phyloP scores from a whole-genome alignment of 2,329 filamentous ascomycete species.

The Xylariaceae sp. region DNA sequence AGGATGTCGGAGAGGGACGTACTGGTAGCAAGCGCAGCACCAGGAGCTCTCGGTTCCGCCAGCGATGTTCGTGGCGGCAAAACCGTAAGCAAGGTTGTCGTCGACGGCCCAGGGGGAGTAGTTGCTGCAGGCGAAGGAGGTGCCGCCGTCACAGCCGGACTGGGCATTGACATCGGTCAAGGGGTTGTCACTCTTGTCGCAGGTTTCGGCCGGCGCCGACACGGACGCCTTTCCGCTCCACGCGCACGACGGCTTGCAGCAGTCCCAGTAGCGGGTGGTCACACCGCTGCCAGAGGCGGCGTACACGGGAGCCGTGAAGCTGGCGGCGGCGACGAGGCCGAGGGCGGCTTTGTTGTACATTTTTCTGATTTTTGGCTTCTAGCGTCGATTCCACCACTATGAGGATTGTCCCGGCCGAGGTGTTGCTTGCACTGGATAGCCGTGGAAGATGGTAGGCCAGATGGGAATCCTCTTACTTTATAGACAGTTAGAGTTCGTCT shows the following conservation, averaged over 20 bases:
- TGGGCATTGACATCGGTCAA: constrained; percentile 38
- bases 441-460: background rate
- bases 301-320: constrained; percentile 4
- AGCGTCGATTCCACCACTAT: background rate
- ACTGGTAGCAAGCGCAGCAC: constrained; percentile 54
- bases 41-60: constrained; percentile 42
- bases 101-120: constrained; percentile 49
- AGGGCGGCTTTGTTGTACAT: constrained; percentile 14
- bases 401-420: background rate
- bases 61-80: constrained; percentile 44
- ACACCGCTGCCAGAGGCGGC: constrained; percentile 22
- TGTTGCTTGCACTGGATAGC: too few relatives aligned
- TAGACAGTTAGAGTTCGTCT: background rate
- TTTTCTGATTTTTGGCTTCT: background rate
- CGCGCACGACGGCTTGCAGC: constrained; percentile 52
- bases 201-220: constrained; percentile 38
- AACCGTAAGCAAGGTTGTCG: constrained; percentile 49
- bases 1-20: constrained; percentile 8
- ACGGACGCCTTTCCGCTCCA: constrained; percentile 44
- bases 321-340: constrained; percentile 14
- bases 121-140: constrained; percentile 46
- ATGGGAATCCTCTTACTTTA: constrained; percentile 1
- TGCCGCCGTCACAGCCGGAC: constrained; percentile 45
- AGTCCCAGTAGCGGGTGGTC: constrained; percentile 42
- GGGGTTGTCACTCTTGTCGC: constrained; percentile 41